A percentile compares a stretch with the other conserved stretches of the same genome.
These are phyloP conservation scores for Elaeis guineensis DNA, from an alignment of 176 grass and related monocot genomes.

Conservation along the genomic window DNA sequence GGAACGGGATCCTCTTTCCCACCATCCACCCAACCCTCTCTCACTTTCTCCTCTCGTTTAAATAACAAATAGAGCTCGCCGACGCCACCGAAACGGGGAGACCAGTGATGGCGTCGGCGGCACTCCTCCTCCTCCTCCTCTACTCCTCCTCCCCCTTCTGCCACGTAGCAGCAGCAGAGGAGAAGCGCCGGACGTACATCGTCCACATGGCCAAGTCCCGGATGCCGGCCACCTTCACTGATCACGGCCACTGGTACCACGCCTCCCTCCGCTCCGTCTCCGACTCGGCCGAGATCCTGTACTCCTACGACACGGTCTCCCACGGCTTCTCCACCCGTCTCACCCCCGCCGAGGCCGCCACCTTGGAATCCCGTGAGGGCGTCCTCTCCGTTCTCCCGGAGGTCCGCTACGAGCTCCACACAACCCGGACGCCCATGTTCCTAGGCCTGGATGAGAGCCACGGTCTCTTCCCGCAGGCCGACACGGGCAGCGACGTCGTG, in stretches of 20 bases:
- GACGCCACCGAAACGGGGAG: no score
- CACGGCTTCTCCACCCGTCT: constrained; percentile 78
- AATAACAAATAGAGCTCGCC: no score
- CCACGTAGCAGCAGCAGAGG: not conserved
- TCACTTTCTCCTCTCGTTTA: no score
- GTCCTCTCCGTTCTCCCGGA: constrained; percentile 69
- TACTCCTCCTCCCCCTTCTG: not conserved
- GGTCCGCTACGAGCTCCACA: constrained; percentile 85
- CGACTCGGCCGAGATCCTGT: constrained; percentile 46
- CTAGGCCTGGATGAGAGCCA: constrained; percentile 45
- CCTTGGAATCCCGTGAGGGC: constrained; percentile 45
- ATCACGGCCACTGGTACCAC: constrained; percentile 60
- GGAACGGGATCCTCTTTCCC: no score
- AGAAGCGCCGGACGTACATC: constrained; percentile 55
- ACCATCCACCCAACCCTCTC: no score
- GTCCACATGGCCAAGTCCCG: constrained; percentile 61
- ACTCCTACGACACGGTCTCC: constrained; percentile 71
- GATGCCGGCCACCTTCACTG: constrained; percentile 53
- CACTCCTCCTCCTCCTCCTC: not conserved
- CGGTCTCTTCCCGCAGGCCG: constrained; percentile 35
- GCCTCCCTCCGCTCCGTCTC: constrained; percentile 79
- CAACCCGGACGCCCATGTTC: constrained; percentile 77
- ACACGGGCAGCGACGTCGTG: constrained; percentile 45
- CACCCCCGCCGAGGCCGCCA: constrained; percentile 47
- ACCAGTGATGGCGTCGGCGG: not conserved